Conservation (phyloP, 2,329 filamentous ascomycete species). For the Phialophora tarda region DNA sequence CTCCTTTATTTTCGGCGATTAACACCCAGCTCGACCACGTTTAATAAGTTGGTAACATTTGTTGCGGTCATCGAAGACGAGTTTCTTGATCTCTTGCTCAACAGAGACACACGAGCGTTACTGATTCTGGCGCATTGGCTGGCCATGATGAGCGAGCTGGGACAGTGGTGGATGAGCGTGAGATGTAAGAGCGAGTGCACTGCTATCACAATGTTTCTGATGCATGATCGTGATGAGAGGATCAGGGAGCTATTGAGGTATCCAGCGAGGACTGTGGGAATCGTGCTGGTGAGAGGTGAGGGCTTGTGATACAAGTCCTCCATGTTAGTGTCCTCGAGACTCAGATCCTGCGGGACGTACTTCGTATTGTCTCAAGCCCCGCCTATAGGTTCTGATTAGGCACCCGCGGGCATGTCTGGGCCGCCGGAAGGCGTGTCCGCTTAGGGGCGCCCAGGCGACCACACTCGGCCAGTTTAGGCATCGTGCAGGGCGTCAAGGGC, state of each 20-base stretch:
- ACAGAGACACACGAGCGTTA: conserved; percentile 26
- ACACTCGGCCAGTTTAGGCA: not conserved
- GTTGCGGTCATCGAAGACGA: conserved; percentile 15
- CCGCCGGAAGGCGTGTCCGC: not conserved
- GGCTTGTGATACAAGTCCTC: not conserved
- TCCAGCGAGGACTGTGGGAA: conserved; percentile 23
- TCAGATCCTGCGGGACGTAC: too few species aligned
- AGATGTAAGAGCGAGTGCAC: conserved; percentile 24
- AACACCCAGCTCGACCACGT: conserved; percentile 21
- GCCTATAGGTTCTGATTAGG: not conserved
- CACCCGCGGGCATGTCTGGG: too few species aligned
- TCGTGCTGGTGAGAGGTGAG: not conserved
- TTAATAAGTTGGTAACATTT: conserved; percentile 32
- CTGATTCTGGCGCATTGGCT: conserved; percentile 35
- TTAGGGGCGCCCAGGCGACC: not conserved
- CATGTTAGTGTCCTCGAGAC: too few species aligned
- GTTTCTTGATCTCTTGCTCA: conserved; percentile 22
- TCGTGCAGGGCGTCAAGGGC: not conserved
- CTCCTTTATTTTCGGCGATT: conserved; percentile 24
- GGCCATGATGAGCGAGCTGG: conserved; percentile 24
- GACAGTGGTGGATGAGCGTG: conserved; percentile 32
- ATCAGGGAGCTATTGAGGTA: conserved; percentile 21
- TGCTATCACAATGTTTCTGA: conserved; percentile 26
- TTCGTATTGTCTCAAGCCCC: not conserved
- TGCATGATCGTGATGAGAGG: conserved; percentile 24